Evolutionary conservation across 2,329 filamentous ascomycete species (phyloP), one percentile per base, ranked within the genome.

Genomic region (Zelopaecilomyces penicillatus): DNA sequence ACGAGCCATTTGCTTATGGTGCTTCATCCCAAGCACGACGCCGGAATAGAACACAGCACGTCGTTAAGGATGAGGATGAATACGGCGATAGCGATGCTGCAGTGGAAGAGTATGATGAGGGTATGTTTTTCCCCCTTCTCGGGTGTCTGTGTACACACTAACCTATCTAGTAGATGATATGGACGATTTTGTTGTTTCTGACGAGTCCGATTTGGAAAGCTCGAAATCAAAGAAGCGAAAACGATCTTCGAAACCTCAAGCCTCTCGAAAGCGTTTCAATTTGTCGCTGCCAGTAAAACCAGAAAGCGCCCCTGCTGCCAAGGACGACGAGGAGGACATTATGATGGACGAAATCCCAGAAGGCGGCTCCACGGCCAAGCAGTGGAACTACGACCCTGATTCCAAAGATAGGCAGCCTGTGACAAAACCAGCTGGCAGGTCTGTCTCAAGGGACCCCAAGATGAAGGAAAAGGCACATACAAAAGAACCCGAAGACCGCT

Each of bases 131-230:
- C 6, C 10, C 29, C 1, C 3, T 7, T 31, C 19, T 19, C 19
- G 19, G 19, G 3, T 19, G 19, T 19, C 19, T 19, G 19, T 19
- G 19, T 19, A 7, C 5, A 1, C 5, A 10, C 26, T 34, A 9
- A 34, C 32, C 32, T 9, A 9, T 34, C 32, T 9, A 19, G 3
- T 40, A 77, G 69, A 74, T 66, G 87, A 93, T 43, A 80, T 94
- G 69, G 87, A 83, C 49, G 86, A 95, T 61, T 97, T 97, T 57
- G 73, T 97, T 27, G 89, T 85, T 4, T 81, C 85, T 0, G 90
- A 96, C 56, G 87, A 94, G 36, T 91, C 87, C 0, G 89, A 95
- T 39, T 85, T 81, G 12, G 62, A 60, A 10, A 58, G 73, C 50
- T 52, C 70, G 55, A 60, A 73, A 27, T 70, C 83, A 0, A 85